A percentile compares a stretch with the other conserved stretches of the same genome.
Evolutionary conservation across 2,329 filamentous ascomycete genomes (phyloP).

Genomic region (Alternaria sp.): DNA sequence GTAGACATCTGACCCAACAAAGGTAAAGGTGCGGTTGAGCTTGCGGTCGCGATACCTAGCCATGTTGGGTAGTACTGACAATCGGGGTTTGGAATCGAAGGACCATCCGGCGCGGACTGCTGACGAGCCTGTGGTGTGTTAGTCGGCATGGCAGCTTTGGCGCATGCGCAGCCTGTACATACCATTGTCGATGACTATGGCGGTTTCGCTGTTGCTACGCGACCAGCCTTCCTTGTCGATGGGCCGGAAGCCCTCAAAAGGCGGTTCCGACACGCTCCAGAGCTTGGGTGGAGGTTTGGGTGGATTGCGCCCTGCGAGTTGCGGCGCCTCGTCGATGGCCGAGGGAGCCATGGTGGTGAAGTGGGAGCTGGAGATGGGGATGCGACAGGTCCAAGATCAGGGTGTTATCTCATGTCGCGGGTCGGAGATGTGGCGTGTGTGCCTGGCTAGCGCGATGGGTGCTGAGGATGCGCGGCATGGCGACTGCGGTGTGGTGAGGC

Average conservation of each 20-base stretch:
- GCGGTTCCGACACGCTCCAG: conserved; percentile 63
- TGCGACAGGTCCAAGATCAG: conserved; percentile 8
- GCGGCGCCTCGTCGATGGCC: conserved; percentile 48
- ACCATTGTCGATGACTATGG: conserved; percentile 99
- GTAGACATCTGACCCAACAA: conserved; percentile 91
- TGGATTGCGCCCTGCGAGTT: conserved; percentile 53
- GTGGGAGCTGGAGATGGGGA: conserved; percentile 6
- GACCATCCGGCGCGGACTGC: conserved; percentile 94
- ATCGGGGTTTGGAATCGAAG: conserved; percentile 81
- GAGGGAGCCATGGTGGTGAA: conserved; percentile 45
- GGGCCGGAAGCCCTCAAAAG: conserved; percentile 65
- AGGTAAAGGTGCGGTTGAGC: conserved; percentile 86
- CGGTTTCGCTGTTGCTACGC: conserved; percentile 67
- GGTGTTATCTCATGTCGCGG: conserved; percentile 37
- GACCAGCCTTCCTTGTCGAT: conserved; percentile 72
- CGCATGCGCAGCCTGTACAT: conserved; percentile 17
- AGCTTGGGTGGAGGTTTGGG: conserved; percentile 62
- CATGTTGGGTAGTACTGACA: conserved; percentile 87
- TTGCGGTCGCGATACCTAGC: conserved; percentile 96
- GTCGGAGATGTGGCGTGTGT: conserved; percentile 17
- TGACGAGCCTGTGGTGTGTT: conserved; percentile 72
- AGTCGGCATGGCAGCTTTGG: conserved; percentile 11
- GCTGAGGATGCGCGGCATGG: conserved; percentile 22
- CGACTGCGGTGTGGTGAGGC: conserved; percentile 23
- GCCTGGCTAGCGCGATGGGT: conserved; percentile 23